Percentiles rank a stretch among this genome's conserved stretches.
These are phyloP conservation scores for Ceratobasidium sp. DNA, from an alignment of 1,284 basidiomycete species.

Conservation along the genomic window DNA sequence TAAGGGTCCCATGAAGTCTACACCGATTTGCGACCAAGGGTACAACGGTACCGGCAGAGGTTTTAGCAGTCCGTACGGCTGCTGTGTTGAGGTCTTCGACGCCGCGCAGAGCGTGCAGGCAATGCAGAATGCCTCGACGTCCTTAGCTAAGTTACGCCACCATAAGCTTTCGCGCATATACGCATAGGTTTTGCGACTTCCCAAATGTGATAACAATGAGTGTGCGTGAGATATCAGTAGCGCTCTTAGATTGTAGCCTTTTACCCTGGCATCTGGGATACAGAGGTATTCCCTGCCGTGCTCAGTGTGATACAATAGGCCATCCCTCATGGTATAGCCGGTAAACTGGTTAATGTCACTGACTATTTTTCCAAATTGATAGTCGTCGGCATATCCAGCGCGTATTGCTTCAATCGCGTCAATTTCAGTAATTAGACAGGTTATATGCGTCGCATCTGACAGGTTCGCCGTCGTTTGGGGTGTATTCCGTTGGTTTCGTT, in stretches of 20 bases:
- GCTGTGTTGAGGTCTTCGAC: conserved; percentile 34
- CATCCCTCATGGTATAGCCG: neutral
- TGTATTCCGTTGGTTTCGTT: too few species aligned
- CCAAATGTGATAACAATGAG: conserved; percentile 57
- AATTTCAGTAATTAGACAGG: conserved; percentile 3
- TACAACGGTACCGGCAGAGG: conserved; percentile 47
- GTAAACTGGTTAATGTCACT: conserved; percentile 1
- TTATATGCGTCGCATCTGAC: neutral
- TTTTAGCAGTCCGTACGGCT: conserved; percentile 46
- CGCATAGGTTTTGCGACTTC: conserved; percentile 55
- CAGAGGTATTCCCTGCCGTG: conserved; percentile 1
- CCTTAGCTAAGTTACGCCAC: conserved; percentile 57
- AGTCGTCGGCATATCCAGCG: conserved; percentile 2
- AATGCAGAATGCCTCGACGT: conserved; percentile 53
- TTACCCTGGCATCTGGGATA: conserved; percentile 42
- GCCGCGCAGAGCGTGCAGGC: conserved; percentile 55
- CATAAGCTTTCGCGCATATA: conserved; percentile 56
- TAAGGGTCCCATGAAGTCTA: conserved; percentile 60
- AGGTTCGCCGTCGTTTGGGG: too few species aligned
- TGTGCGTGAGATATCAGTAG: conserved; percentile 57
- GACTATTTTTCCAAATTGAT: neutral
- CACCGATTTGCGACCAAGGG: conserved; percentile 53
- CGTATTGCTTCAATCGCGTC: conserved; percentile 15
- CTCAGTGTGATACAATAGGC: neutral
- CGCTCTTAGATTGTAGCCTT: conserved; percentile 52